Percentiles rank a stretch among this genome's conserved stretches.
Evolutionary conservation across 495 filamentous ascomycete genomes (phyloP).

Genomic region (Aspergillus egyptiacus): DNA sequence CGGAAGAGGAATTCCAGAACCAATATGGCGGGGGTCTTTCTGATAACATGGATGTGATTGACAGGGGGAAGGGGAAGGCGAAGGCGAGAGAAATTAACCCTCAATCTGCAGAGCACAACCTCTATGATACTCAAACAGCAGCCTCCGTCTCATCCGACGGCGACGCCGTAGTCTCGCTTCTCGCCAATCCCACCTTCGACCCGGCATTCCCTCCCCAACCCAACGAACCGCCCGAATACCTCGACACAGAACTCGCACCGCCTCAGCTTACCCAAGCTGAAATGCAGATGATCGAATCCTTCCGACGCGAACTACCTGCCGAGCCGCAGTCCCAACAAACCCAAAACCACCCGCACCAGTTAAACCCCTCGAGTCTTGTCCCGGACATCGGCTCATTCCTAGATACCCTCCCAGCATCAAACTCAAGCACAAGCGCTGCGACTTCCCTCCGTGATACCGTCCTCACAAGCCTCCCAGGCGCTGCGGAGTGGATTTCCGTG

Average conservation of each 20-base stretch:
- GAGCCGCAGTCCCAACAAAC: neutral
- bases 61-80: slow-evolving; percentile 27
- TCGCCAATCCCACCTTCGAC: slow-evolving; percentile 48
- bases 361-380: slow-evolving; percentile 33
- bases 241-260: slow-evolving; percentile 24
- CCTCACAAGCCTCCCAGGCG: slow-evolving; percentile 27
- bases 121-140: slow-evolving; percentile 3
- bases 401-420: slow-evolving; percentile 14
- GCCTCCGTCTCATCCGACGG: slow-evolving; percentile 30
- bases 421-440: neutral
- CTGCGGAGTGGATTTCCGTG: slow-evolving; percentile 53
- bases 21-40: slow-evolving; percentile 4
- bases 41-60: neutral
- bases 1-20: slow-evolving; percentile 30
- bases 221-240: slow-evolving; percentile 36
- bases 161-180: slow-evolving; percentile 42
- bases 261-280: slow-evolving; percentile 24
- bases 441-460: slow-evolving; percentile 29
- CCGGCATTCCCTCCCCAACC: slow-evolving; percentile 34
- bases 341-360: slow-evolving; percentile 1
- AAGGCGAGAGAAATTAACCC: slow-evolving; percentile 14
- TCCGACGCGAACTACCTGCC: slow-evolving; percentile 20
- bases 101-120: neutral
- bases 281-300: slow-evolving; percentile 34
- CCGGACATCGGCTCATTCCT: slow-evolving; percentile 40